A percentile compares a stretch with the other conserved stretches of the same genome.
These are phyloP conservation scores for Termitomyces sp. DNA, from an alignment of 768 basidiomycete species.

Conservation along the genomic window DNA sequence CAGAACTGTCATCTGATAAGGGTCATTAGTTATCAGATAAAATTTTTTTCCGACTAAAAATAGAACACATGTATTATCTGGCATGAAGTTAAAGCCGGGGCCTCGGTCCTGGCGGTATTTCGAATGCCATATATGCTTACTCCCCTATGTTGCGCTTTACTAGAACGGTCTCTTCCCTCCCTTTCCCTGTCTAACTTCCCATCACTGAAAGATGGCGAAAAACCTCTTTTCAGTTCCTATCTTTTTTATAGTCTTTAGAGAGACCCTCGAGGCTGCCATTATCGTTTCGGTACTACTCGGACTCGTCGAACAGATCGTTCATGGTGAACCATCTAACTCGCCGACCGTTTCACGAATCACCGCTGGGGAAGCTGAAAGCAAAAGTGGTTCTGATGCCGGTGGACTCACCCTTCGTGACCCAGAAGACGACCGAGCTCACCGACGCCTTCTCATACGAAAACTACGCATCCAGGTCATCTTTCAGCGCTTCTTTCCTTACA, in stretches of 20 bases:
- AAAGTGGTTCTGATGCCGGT: conserved; percentile 18
- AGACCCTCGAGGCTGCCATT: conserved; percentile 89
- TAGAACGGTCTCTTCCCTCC: not conserved
- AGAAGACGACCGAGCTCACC: conserved; percentile 23
- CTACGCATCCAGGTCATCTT: conserved; percentile 57
- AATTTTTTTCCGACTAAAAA: not conserved
- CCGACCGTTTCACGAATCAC: conserved; percentile 8
- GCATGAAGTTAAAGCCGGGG: not conserved
- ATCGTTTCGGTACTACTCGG: conserved; percentile 90
- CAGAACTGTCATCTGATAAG: conserved; percentile 20
- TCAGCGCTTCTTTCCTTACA: not conserved
- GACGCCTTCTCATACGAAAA: conserved; percentile 51
- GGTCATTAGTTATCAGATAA: conserved; percentile 18
- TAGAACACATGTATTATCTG: not conserved
- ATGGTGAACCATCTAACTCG: conserved; percentile 25
- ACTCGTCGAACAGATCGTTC: conserved; percentile 82
- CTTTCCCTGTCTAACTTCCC: conserved; percentile 7
- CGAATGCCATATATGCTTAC: conserved; percentile 2
- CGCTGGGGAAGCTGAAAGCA: conserved; percentile 16
- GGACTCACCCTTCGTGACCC: not conserved
- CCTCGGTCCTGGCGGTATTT: not conserved
- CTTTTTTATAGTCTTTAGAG: conserved; percentile 95
- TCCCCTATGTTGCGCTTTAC: not conserved
- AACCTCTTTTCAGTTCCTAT: conserved; percentile 86
- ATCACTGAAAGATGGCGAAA: conserved; percentile 46